Evolutionary conservation across 352 stramenopile species (phyloP).

Genomic region (Globisporangium takayamanum): DNA sequence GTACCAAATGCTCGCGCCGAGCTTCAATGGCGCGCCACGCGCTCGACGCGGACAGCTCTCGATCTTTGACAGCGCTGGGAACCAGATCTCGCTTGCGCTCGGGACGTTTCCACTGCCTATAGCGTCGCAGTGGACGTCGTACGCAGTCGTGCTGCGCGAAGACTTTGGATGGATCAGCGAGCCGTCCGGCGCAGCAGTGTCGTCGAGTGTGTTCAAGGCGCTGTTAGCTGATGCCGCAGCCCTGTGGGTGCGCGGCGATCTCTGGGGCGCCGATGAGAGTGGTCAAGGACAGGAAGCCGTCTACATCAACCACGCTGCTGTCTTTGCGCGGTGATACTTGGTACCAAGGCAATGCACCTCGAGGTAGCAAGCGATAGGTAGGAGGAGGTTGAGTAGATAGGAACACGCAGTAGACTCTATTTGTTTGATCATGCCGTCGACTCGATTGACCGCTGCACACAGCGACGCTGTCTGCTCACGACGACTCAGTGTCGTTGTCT

Average conservation of each 20-base stretch:
- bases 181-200: conserved; percentile 26
- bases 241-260: conserved; percentile 61
- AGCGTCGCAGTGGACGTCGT: conserved; percentile 43
- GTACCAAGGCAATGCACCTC: too few relatives aligned
- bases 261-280: conserved; percentile 40
- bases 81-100: conserved; percentile 40
- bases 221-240: conserved; percentile 24
- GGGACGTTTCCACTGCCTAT: conserved; percentile 44
- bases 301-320: conserved; percentile 60
- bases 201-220: conserved; percentile 22
- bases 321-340: conserved; percentile 27
- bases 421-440: too few relatives aligned
- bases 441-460: too few relatives aligned
- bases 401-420: too few relatives aligned
- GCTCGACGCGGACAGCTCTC: conserved; percentile 46
- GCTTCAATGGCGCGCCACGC: conserved; percentile 52
- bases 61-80: conserved; percentile 25
- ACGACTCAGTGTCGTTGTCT: too few relatives aligned
- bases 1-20: conserved; percentile 64
- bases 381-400: not conserved
- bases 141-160: conserved; percentile 58
- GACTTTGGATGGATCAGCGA: conserved; percentile 75
- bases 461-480: too few relatives aligned
- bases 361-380: too few relatives aligned
- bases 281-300: conserved; percentile 62